These are phyloP conservation scores for Globisporangium nagaii DNA, from an alignment of 352 stramenopile genomes.

Conservation along the genomic window DNA sequence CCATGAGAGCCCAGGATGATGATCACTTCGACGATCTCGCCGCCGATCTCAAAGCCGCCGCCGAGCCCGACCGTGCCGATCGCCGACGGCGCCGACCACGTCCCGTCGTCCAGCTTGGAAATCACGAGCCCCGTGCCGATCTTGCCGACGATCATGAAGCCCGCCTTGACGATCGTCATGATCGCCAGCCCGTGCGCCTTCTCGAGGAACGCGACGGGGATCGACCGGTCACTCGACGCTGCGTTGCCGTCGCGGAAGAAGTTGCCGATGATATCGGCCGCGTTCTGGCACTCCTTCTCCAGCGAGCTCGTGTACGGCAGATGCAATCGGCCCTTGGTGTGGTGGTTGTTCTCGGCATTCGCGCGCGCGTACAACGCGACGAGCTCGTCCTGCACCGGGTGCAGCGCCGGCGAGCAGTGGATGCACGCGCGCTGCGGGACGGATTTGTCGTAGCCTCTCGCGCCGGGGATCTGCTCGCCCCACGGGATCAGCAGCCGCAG, in stretches of 20 bases:
- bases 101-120: constrained; percentile 29
- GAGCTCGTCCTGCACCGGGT: constrained; percentile 24
- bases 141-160: constrained; percentile 26
- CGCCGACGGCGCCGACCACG: constrained; percentile 70
- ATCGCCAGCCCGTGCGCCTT: constrained; percentile 17
- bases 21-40: constrained; percentile 75
- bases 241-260: constrained; percentile 16
- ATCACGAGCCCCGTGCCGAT: constrained; percentile 54
- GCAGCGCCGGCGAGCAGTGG: constrained; percentile 21
- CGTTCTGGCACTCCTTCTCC: constrained; percentile 21
- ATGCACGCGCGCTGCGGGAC: constrained; percentile 29
- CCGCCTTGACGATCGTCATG: constrained; percentile 15
- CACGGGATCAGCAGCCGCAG: constrained; percentile 24
- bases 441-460: constrained; percentile 24
- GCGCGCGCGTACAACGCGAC: constrained; percentile 15
- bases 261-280: constrained; percentile 22
- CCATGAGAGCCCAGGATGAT: constrained; percentile 79
- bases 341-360: constrained; percentile 19
- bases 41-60: constrained; percentile 58
- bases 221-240: constrained; percentile 12
- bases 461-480: constrained; percentile 17
- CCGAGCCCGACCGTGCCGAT: constrained; percentile 65
- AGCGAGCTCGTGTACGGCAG: constrained; percentile 20
- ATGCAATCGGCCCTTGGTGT: constrained; percentile 16
- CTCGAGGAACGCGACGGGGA: constrained; percentile 17